Evolutionary conservation across 2,329 filamentous ascomycete species (phyloP).

Genomic region (Dothistroma septosporum): DNA sequence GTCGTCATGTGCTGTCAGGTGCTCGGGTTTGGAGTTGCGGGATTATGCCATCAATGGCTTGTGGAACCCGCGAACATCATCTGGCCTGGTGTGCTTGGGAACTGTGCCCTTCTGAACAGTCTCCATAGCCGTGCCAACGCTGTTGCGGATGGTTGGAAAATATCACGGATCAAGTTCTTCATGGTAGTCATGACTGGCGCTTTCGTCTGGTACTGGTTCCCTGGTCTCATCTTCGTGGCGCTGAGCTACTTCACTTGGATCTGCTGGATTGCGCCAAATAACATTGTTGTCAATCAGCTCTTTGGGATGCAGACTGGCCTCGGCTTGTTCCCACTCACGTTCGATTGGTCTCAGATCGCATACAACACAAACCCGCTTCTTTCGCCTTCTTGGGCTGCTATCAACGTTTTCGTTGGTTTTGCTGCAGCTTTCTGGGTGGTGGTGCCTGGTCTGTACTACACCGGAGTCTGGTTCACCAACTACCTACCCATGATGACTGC

Average conservation of each 20-base stretch:
- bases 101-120: slow-evolving; percentile 82
- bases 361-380: slow-evolving; percentile 69
- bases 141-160: slow-evolving; percentile 59
- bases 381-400: slow-evolving; percentile 36
- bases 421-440: slow-evolving; percentile 43
- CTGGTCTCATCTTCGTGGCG: slow-evolving; percentile 75
- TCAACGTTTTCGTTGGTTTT: slow-evolving; percentile 45
- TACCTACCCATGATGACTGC: slow-evolving; percentile 85
- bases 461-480: slow-evolving; percentile 65
- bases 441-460: slow-evolving; percentile 44
- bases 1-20: slow-evolving; percentile 84
- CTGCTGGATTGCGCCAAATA: slow-evolving; percentile 84
- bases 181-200: slow-evolving; percentile 65
- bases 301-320: slow-evolving; percentile 77
- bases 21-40: slow-evolving; percentile 80
- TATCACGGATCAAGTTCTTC: slow-evolving; percentile 82
- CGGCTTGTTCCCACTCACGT: slow-evolving; percentile 77
- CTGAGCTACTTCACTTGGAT: slow-evolving; percentile 85
- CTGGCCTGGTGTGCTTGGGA: slow-evolving; percentile 85
- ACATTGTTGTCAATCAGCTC: slow-evolving; percentile 78
- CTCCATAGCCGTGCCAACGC: slow-evolving; percentile 75
- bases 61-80: slow-evolving; percentile 86
- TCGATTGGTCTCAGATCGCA: slow-evolving; percentile 87
- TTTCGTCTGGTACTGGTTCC: slow-evolving; percentile 71
- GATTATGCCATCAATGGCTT: slow-evolving; percentile 73